Evolutionary conservation across 345 rosid genomes (phyloP).

Genomic region (Raphanus raphanistrum): DNA sequence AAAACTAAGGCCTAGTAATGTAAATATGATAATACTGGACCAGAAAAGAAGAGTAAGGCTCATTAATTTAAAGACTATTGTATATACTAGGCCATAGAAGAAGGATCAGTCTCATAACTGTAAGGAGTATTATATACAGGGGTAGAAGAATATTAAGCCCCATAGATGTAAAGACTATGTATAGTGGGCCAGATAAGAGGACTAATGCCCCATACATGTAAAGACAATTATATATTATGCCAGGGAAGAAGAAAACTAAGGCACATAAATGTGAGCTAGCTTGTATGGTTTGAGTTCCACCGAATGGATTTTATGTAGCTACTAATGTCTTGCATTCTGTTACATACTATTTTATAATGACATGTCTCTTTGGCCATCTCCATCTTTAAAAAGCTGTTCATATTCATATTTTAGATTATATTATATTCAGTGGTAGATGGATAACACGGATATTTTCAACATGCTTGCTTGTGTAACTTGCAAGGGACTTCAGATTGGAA

Average conservation of each 20-base stretch:
- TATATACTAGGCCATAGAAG: too few species aligned
- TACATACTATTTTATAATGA: not conserved
- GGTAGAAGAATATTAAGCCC: too few species aligned
- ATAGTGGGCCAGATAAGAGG: too few species aligned
- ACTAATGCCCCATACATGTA: too few species aligned
- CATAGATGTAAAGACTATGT: too few species aligned
- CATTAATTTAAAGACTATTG: too few species aligned
- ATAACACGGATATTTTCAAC: constrained; percentile 1
- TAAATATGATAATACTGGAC: too few species aligned
- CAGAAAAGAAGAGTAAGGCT: too few species aligned
- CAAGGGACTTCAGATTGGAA: constrained; percentile 28
- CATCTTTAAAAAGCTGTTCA: not conserved
- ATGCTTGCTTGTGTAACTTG: constrained; percentile 14
- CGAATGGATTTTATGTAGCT: not conserved
- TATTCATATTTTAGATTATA: not conserved
- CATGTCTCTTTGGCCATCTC: not conserved
- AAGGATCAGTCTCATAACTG: too few species aligned
- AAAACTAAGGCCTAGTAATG: not conserved
- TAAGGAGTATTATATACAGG: too few species aligned
- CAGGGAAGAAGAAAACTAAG: not conserved
- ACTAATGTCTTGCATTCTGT: too few species aligned
- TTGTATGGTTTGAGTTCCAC: not conserved
- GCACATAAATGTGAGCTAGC: not conserved
- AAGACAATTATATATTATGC: too few species aligned
- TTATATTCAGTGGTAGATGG: constrained; percentile 12